A percentile compares a stretch with the other conserved stretches of the same genome.
Conservation (phyloP, 208 protist genomes). For the Perkinsela sp. region DNA sequence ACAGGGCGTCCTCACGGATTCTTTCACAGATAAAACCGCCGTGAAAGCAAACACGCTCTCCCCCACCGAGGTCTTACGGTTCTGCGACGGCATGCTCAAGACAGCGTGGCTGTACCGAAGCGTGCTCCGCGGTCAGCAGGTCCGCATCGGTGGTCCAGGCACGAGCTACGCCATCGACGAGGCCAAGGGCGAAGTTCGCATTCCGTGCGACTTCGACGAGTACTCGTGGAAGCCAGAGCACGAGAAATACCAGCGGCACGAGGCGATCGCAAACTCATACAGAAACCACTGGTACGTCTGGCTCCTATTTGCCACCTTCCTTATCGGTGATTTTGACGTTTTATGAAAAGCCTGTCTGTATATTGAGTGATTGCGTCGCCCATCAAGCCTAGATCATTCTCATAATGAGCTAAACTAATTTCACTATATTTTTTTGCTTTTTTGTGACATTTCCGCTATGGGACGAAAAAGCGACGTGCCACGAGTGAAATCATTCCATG, state of each 20-base stretch:
- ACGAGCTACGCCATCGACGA: slow-evolving; percentile 24
- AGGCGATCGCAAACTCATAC: not conserved
- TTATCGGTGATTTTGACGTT: not conserved
- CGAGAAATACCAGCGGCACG: slow-evolving; percentile 4
- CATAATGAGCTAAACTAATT: too few species aligned
- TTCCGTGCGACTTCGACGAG: slow-evolving; percentile 51
- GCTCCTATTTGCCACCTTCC: not conserved
- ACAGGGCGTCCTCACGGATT: slow-evolving; percentile 25
- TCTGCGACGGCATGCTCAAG: slow-evolving; percentile 22
- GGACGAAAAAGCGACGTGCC: too few species aligned
- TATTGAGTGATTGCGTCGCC: too few species aligned
- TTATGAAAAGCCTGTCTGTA: not conserved
- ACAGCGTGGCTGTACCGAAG: slow-evolving; percentile 37
- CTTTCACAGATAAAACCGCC: too few species aligned
- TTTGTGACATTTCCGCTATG: too few species aligned
- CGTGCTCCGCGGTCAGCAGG: slow-evolving; percentile 37
- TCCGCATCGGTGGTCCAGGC: slow-evolving; percentile 34
- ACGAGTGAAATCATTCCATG: too few species aligned
- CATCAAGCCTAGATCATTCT: too few species aligned
- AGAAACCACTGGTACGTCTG: not conserved
- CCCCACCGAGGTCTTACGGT: slow-evolving; percentile 32
- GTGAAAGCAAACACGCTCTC: slow-evolving; percentile 34
- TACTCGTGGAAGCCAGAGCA: slow-evolving; percentile 24
- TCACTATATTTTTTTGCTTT: too few species aligned
- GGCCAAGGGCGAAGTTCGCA: slow-evolving; percentile 30